Evolutionary conservation across 2,329 filamentous ascomycete genomes (phyloP), one percentile per base, ranked within the genome.

Genomic region (Calonectria hongkongensis): DNA sequence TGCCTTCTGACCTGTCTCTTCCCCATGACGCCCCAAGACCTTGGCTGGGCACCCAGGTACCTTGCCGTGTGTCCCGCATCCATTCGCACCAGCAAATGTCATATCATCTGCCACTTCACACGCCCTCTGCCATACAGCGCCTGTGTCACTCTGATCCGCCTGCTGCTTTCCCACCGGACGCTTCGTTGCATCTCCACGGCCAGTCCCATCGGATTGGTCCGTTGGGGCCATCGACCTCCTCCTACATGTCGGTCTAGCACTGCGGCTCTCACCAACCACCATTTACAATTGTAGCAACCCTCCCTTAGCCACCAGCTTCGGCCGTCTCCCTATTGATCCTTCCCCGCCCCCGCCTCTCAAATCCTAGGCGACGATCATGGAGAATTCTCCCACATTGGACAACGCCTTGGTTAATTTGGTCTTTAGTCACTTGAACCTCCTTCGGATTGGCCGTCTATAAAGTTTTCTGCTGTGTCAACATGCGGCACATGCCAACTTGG

Each of bases 371-470:
- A n/a, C 41, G 67, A 73, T 75, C 76, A 71, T 65, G 56, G 68
- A 68, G 45, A 50, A 64, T 36, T 72, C 56, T 36, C 76, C 43
- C 68, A 18, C n/a, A 73, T 76, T 70, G 58, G 73, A 62, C 68
- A 67, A 64, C 15, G 45, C 72, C 66, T 68, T 71, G 54, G 41
- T 25, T 50, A 39, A 62, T 75, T 60, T 68, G 72, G 72, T 73
- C 51, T 73, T 78, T 39, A 41, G 60, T 64, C 27, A 63, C 41
- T 51, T 62, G 64, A 48, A 45, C 62, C 58, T 25, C 13, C 33
- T 30, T 50, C 21, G 21, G 41, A 39, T 48, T 47, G 54, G 41
- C 43, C 30, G 30, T 47, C 12, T 41, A 48, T 30, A 50, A 33
- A 48, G 21, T 63, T 62, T 62, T 50, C 21, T 62, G 30, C 54